These are phyloP conservation scores for Aspergillus fumigatiaffinis DNA, from an alignment of 2,329 filamentous ascomycete species.

Conservation along the genomic window DNA sequence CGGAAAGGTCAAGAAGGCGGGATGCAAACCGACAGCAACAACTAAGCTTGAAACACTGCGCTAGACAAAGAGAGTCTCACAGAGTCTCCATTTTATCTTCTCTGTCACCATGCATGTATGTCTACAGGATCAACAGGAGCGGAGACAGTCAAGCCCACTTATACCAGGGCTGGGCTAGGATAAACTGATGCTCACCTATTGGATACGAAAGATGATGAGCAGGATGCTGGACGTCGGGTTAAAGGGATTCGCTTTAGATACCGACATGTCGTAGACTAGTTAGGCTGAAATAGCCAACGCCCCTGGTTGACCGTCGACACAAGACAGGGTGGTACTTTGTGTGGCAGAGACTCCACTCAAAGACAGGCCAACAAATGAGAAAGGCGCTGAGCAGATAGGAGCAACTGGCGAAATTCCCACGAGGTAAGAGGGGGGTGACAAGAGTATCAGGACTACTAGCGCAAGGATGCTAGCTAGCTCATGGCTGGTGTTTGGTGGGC, in stretches of 20 bases:
- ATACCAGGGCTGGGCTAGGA: slow-evolving; percentile 11
- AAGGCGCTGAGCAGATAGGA: slow-evolving; percentile 8
- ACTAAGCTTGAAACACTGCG: slow-evolving; percentile 17
- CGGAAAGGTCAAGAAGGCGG: background rate
- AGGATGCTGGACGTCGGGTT: slow-evolving; percentile 17
- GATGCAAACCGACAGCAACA: background rate
- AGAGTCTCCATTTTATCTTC: slow-evolving; percentile 9
- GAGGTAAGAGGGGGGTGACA: slow-evolving; percentile 6
- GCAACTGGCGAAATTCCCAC: slow-evolving; percentile 20
- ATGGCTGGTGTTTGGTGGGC: slow-evolving; percentile 12
- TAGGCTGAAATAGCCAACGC: background rate
- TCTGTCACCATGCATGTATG: slow-evolving; percentile 11
- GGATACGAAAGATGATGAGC: slow-evolving; percentile 18
- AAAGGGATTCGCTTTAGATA: slow-evolving; percentile 14
- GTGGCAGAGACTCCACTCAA: slow-evolving; percentile 20
- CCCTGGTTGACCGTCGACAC: slow-evolving; percentile 16
- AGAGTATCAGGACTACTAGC: slow-evolving; percentile 17
- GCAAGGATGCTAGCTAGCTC: slow-evolving; percentile 16
- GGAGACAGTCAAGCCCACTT: slow-evolving; percentile 16
- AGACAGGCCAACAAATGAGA: slow-evolving; percentile 15
- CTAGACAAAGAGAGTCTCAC: slow-evolving; percentile 12
- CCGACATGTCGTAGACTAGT: background rate
- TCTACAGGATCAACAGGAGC: slow-evolving; percentile 13
- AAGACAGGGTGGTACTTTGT: slow-evolving; percentile 17
- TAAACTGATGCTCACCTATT: slow-evolving; percentile 18